These are phyloP conservation scores for Xylariaceae sp. DNA, from an alignment of 2,329 filamentous ascomycete species.

Conservation along the genomic window DNA sequence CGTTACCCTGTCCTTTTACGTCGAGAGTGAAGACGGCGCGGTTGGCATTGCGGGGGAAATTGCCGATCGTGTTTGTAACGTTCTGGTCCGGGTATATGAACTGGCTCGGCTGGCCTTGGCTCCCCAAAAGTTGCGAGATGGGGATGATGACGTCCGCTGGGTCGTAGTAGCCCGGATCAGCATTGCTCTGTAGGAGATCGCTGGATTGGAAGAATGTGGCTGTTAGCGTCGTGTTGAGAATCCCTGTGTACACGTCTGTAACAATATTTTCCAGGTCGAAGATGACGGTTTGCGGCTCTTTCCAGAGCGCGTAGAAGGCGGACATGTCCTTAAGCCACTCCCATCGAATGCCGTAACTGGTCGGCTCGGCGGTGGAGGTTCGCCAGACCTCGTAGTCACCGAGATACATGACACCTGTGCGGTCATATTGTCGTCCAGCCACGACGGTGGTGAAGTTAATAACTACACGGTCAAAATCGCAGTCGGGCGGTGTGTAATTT, in stretches of 20 bases:
- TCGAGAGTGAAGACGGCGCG: slow-evolving; percentile 73
- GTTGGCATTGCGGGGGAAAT: slow-evolving; percentile 62
- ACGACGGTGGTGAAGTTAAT: slow-evolving; percentile 75
- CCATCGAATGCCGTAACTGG: slow-evolving; percentile 64
- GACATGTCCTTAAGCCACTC: slow-evolving; percentile 77
- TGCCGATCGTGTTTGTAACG: slow-evolving; percentile 51
- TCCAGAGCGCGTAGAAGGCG: slow-evolving; percentile 65
- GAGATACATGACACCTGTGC: slow-evolving; percentile 71
- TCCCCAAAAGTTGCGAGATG: slow-evolving; percentile 53
- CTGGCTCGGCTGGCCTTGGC: slow-evolving; percentile 54
- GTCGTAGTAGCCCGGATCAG: slow-evolving; percentile 32
- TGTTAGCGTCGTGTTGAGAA: slow-evolving; percentile 70
- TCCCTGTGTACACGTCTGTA: slow-evolving; percentile 65
- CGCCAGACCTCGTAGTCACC: slow-evolving; percentile 77
- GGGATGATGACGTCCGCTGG: slow-evolving; percentile 66
- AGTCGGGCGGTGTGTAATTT: slow-evolving; percentile 62
- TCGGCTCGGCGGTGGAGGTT: slow-evolving; percentile 79
- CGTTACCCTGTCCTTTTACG: slow-evolving; percentile 68
- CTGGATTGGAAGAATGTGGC: slow-evolving; percentile 62
- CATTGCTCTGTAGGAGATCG: background rate
- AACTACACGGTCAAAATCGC: slow-evolving; percentile 68
- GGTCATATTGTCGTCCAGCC: slow-evolving; percentile 70
- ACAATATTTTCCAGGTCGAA: slow-evolving; percentile 77
- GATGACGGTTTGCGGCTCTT: slow-evolving; percentile 65
- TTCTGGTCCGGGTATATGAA: slow-evolving; percentile 63